A percentile compares a stretch with the other conserved stretches of the same genome.
Evolutionary conservation across 1,284 basidiomycete species (phyloP).

Genomic region (Peniophora sp.): DNA sequence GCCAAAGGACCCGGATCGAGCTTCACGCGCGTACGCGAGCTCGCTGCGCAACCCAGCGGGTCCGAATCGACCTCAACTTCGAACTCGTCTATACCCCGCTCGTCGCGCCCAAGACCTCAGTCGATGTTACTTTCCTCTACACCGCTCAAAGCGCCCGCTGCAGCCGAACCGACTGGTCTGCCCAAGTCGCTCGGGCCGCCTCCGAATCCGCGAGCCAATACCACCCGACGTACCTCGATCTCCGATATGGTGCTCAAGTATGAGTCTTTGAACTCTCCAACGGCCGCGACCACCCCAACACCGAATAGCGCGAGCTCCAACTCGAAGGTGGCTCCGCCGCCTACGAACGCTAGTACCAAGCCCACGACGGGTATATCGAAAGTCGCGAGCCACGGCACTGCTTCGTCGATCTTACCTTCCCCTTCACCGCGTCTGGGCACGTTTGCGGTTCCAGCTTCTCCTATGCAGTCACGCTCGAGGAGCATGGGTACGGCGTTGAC

Average conservation of each 20-base stretch:
- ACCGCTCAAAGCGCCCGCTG: slow-evolving; percentile 24
- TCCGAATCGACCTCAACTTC: slow-evolving; percentile 13
- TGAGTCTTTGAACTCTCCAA: slow-evolving; percentile 33
- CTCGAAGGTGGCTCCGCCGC: slow-evolving; percentile 3
- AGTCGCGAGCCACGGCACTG: slow-evolving; percentile 11
- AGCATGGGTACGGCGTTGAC: too few species aligned
- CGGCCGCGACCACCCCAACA: too few species aligned
- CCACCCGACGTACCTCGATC: slow-evolving; percentile 61
- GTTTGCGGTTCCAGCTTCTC: too few species aligned
- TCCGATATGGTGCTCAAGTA: slow-evolving; percentile 76
- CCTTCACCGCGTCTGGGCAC: slow-evolving; percentile 11
- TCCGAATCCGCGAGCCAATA: slow-evolving; percentile 19
- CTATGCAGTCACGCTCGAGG: too few species aligned
- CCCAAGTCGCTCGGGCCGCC: slow-evolving; percentile 21
- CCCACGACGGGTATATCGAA: slow-evolving; percentile 5
- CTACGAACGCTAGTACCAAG: slow-evolving; percentile 12
- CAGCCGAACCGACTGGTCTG: slow-evolving; percentile 22
- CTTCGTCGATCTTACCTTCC: slow-evolving; percentile 17
- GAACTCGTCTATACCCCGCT: background rate
- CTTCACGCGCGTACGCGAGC: background rate
- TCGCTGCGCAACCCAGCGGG: slow-evolving; percentile 3
- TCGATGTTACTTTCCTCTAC: slow-evolving; percentile 59
- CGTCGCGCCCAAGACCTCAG: slow-evolving; percentile 52
- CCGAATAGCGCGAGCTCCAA: too few species aligned
- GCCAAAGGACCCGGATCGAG: background rate